Evolutionary conservation across 768 basidiomycete species (phyloP), one percentile per base, ranked within the genome.

Genomic region (Podaxis sp.): DNA sequence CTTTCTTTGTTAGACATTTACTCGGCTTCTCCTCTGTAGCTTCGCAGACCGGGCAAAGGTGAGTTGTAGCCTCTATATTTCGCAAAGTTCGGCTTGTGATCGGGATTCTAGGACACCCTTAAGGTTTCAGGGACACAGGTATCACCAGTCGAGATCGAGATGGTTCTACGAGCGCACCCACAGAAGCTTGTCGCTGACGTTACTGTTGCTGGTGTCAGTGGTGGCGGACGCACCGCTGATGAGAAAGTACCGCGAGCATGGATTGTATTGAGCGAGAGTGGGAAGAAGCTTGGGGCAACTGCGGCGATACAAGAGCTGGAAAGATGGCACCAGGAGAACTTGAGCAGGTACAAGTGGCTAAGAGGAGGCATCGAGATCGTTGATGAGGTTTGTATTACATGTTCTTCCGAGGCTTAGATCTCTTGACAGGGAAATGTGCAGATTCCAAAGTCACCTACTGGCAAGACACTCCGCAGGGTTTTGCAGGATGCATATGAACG

Each of bases 101-200:
- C 10, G 54, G 33, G 28, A 12, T 53, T 49, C 24, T 54, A 90
- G 86, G 91, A 93, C 68, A 91, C 85, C 0, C 78, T 93, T 22
- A 93, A 93, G 69, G 80, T 93, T 2, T 90, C 89, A 0, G 91
- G 91, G 4, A 78, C 78, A 57, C 91, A 93, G 72, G 91, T 93
- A 0, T 90, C 91, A 0, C 91, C 91, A 1, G 80, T 82, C n/a
- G 91, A 93, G 69, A 88, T 93, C 56, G 91, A 93, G 70, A 77
- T 83, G 24, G 80, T 80, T 24, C 74, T 93, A 0, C 78, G 86
- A 20, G 78, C 77, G 0, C 85, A 92, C 46, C 88, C 90, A 0
- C 80, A 80, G 7, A 75, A 75, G 20, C 78, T 91, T 49, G 81
- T 92, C 62, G 72, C 70, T 8, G 91, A 93, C 63, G 88, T 79